Evolutionary conservation across 1,139 yeast species (phyloP).

Genomic region (Kodamaea alishanica): DNA sequence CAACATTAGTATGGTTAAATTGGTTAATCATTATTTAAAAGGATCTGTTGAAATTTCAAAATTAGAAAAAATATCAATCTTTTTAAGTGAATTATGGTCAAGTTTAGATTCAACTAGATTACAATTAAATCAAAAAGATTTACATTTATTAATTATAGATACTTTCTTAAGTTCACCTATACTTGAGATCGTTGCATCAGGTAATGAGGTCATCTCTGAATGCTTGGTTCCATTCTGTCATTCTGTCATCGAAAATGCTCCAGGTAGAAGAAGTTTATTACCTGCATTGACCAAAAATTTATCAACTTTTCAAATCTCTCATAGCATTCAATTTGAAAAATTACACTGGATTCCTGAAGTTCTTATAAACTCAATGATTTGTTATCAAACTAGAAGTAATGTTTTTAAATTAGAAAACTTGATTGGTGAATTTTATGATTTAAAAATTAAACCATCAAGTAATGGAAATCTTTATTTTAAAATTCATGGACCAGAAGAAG

Average conservation of each 20-base stretch:
- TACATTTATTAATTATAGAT: constrained; percentile 57
- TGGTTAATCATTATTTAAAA: constrained; percentile 11
- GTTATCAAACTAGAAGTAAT: constrained; percentile 54
- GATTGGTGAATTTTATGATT: constrained; percentile 50
- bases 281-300: constrained; percentile 53
- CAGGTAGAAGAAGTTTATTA: constrained; percentile 65
- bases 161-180: constrained; percentile 30
- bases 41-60: constrained; percentile 11
- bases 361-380: constrained; percentile 43
- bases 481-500: constrained; percentile 61
- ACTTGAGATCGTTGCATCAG: constrained; percentile 16
- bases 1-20: constrained; percentile 23
- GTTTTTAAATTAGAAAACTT: constrained; percentile 59
- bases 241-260: constrained; percentile 49
- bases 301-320: constrained; percentile 35
- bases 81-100: constrained; percentile 51
- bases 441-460: constrained; percentile 20
- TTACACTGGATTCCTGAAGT: constrained; percentile 54
- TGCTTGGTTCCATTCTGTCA: constrained; percentile 35
- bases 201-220: constrained; percentile 21
- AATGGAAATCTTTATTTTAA: constrained; percentile 40
- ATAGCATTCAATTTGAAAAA: constrained; percentile 31
- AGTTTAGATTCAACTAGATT: constrained; percentile 58
- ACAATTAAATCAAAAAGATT: constrained; percentile 58
- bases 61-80: constrained; percentile 23